These are phyloP conservation scores for Mycena citricolor DNA, from an alignment of 1,284 basidiomycete species.

Conservation along the genomic window DNA sequence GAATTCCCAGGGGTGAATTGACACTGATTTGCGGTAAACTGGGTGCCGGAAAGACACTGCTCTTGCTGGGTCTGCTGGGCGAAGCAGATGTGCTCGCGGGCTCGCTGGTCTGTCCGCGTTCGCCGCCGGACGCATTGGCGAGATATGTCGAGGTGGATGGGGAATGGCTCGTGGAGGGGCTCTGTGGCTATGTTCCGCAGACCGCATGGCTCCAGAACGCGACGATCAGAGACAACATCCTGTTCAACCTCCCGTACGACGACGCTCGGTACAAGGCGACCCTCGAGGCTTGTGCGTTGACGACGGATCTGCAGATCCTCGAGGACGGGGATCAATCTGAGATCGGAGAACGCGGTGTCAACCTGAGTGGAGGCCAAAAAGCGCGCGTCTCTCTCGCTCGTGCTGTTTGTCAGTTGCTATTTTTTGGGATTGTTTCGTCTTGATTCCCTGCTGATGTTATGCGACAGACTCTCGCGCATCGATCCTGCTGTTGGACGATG, in stretches of 20 bases:
- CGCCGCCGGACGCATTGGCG: conserved; percentile 76
- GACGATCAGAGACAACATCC: conserved; percentile 90
- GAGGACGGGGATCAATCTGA: conserved; percentile 94
- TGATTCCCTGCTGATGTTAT: no score
- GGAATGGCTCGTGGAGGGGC: conserved; percentile 74
- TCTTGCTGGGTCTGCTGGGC: conserved; percentile 82
- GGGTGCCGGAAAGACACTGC: conserved; percentile 81
- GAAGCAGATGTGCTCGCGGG: conserved; percentile 86
- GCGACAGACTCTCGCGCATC: no score
- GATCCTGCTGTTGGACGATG: conserved; percentile 69
- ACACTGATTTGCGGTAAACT: conserved; percentile 81
- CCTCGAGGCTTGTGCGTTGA: conserved; percentile 54
- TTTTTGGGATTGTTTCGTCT: no score
- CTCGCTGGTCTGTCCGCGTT: conserved; percentile 77
- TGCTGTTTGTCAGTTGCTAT: conserved; percentile 25
- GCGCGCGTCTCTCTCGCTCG: conserved; percentile 63
- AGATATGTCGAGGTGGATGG: conserved; percentile 49
- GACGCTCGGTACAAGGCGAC: conserved; percentile 76
- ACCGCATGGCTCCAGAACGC: conserved; percentile 86
- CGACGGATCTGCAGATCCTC: conserved; percentile 82
- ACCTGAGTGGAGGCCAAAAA: conserved; percentile 92
- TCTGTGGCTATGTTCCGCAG: conserved; percentile 91
- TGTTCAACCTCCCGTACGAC: conserved; percentile 83
- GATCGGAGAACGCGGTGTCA: conserved; percentile 85
- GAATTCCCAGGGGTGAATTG: conserved; percentile 78